Evolutionary conservation across 108 stramenopile species (phyloP).

Genomic region (Pseudonitzschia multiseries): DNA sequence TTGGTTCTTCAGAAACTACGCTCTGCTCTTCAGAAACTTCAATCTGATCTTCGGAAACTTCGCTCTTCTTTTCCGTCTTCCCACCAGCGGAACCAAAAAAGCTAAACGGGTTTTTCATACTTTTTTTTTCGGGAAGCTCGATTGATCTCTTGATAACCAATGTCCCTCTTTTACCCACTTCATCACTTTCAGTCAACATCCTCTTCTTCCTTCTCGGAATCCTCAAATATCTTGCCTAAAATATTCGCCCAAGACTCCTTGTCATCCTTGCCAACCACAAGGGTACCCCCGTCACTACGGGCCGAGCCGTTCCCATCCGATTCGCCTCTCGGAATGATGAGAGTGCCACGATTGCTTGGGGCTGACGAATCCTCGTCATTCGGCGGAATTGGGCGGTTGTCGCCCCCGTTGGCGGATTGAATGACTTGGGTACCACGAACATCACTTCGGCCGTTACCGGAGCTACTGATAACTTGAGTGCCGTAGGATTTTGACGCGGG

Average conservation of each 20-base stretch:
- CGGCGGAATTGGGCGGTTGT: background rate
- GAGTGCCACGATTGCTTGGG: background rate
- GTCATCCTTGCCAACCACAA: background rate
- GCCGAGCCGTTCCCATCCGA: background rate
- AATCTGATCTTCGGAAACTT: too few species aligned
- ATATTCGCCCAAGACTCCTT: background rate
- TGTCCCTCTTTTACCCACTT: constrained; percentile 6
- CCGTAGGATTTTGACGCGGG: background rate
- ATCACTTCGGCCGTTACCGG: background rate
- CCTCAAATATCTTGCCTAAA: background rate
- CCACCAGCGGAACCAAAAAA: background rate
- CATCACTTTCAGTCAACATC: background rate
- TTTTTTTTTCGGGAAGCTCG: constrained; percentile 7
- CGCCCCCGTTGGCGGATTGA: background rate
- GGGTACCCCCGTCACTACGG: background rate
- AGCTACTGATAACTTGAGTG: constrained; percentile 11
- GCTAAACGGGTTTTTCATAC: background rate
- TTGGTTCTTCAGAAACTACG: background rate
- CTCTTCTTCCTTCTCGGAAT: background rate
- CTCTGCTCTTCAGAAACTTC: constrained; percentile 11
- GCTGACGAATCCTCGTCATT: background rate
- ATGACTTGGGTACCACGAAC: constrained; percentile 13
- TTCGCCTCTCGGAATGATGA: background rate
- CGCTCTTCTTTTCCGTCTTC: background rate
- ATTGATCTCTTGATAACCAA: constrained; percentile 15